Evolutionary conservation across 176 grass and related monocot species (phyloP).

Genomic region (Areca catechu): DNA sequence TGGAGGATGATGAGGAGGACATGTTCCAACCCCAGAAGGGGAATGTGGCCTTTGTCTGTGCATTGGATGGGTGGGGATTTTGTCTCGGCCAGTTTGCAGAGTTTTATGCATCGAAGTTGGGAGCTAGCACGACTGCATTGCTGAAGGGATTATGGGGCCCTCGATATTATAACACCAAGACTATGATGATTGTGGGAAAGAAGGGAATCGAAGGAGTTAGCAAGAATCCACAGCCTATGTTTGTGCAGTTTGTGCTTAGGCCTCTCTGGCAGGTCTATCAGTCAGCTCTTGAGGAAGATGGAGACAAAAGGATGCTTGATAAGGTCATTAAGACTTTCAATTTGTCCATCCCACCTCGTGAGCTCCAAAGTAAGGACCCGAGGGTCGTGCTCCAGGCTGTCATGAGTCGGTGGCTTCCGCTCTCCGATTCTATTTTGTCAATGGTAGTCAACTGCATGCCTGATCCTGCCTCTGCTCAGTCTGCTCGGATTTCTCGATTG

Average conservation of each 20-base stretch:
- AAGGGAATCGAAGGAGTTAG: slow-evolving; percentile 33
- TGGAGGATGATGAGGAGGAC: no score
- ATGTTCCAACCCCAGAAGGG: no score
- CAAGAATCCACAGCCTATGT: slow-evolving; percentile 70
- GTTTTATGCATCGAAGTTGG: slow-evolving; percentile 43
- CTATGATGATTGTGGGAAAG: slow-evolving; percentile 71
- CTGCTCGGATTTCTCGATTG: no score
- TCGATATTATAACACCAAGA: no score
- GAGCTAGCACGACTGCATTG: slow-evolving; percentile 35
- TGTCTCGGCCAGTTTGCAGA: slow-evolving; percentile 55
- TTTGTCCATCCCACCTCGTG: slow-evolving; percentile 36
- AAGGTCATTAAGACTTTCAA: slow-evolving; percentile 41
- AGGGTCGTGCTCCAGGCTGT: slow-evolving; percentile 59
- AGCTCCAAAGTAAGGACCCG: slow-evolving; percentile 66
- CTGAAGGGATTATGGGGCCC: no score
- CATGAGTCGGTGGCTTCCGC: slow-evolving; percentile 66
- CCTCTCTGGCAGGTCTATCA: slow-evolving; percentile 55
- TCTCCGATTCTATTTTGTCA: slow-evolving; percentile 62
- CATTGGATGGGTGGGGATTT: slow-evolving; percentile 90
- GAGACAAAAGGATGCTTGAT: slow-evolving; percentile 28
- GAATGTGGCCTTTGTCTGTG: slow-evolving; percentile 80
- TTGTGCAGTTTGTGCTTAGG: slow-evolving; percentile 65
- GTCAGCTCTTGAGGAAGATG: slow-evolving; percentile 33
- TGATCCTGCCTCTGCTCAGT: slow-evolving; percentile 55
- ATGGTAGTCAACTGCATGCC: slow-evolving; percentile 84